A percentile compares a stretch with the other conserved stretches of the same genome.
These are phyloP conservation scores for Mrakia blollopis DNA, from an alignment of 768 basidiomycete species.

Conservation along the genomic window DNA sequence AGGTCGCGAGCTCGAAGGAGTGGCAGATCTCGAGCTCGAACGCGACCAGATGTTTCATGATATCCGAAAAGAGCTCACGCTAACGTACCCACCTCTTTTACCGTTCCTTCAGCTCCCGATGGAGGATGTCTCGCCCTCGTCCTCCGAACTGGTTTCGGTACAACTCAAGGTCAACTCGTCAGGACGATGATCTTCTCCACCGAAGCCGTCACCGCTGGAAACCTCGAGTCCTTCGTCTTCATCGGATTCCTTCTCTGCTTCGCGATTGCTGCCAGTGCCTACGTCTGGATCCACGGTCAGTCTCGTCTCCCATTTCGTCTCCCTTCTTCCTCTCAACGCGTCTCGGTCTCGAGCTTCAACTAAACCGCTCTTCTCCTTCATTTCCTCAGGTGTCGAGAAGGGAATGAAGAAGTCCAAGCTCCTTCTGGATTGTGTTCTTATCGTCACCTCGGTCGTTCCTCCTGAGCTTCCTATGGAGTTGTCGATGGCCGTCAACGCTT, in stretches of 20 bases:
- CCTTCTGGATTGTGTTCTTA: slow-evolving; percentile 87
- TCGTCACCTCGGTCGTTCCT: slow-evolving; percentile 95
- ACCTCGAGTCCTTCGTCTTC: slow-evolving; percentile 90
- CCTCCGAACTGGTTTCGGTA: slow-evolving; percentile 93
- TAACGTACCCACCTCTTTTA: not conserved
- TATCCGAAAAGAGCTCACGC: not conserved
- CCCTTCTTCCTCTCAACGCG: not conserved
- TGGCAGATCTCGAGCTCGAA: too few species aligned
- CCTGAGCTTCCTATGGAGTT: slow-evolving; percentile 98
- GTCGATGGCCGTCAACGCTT: slow-evolving; percentile 90
- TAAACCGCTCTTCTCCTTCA: not conserved
- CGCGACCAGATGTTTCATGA: too few species aligned
- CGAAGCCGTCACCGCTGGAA: slow-evolving; percentile 94
- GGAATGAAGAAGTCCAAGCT: slow-evolving; percentile 92
- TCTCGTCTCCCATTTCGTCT: not conserved
- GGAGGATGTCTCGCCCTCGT: slow-evolving; percentile 88
- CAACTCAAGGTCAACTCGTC: slow-evolving; percentile 93
- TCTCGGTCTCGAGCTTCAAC: not conserved
- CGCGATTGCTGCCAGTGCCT: slow-evolving; percentile 94
- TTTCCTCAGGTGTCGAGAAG: slow-evolving; percentile 71
- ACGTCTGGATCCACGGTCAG: slow-evolving; percentile 93
- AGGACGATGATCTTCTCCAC: slow-evolving; percentile 99
- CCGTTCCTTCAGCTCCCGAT: slow-evolving; percentile 64
- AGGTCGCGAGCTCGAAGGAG: too few species aligned
- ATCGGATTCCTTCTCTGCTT: slow-evolving; percentile 97